Percentiles rank a stretch among this genome's conserved stretches.
phyloP scores from a whole-genome alignment of 345 rosid species.

The Geranium rotundifolium region DNA sequence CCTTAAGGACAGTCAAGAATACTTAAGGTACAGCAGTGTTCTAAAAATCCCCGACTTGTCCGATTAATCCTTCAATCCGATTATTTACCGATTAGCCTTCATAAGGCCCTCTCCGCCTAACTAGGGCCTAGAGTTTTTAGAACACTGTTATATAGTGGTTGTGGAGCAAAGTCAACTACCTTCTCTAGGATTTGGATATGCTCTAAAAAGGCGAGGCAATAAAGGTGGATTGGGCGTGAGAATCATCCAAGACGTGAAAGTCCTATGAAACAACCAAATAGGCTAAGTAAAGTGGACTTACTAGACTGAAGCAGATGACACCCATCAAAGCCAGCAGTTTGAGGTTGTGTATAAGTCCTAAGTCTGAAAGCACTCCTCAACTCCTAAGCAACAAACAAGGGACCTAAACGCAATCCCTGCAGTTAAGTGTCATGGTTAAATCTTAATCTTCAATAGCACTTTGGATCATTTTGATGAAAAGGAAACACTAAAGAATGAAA shows the following conservation, averaged over 20 bases:
- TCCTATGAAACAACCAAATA: slow-evolving; percentile 35
- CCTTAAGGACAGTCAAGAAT: not conserved
- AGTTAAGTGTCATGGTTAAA: slow-evolving; percentile 29
- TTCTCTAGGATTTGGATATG: slow-evolving; percentile 11
- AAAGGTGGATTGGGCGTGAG: slow-evolving; percentile 21
- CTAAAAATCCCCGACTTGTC: too few relatives aligned
- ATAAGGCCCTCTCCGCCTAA: too few relatives aligned
- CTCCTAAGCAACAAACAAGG: slow-evolving; percentile 34
- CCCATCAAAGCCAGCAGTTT: slow-evolving; percentile 36
- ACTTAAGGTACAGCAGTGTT: not conserved
- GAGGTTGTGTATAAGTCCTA: slow-evolving; percentile 26
- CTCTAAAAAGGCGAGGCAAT: slow-evolving; percentile 13
- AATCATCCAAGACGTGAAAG: slow-evolving; percentile 14
- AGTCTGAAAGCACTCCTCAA: slow-evolving; percentile 36
- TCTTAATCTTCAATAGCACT: slow-evolving; percentile 15
- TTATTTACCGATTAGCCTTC: too few relatives aligned
- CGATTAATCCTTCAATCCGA: too few relatives aligned
- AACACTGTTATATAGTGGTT: not conserved
- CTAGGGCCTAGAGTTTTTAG: too few relatives aligned
- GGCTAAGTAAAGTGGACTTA: slow-evolving; percentile 39
- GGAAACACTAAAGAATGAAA: slow-evolving; percentile 12
- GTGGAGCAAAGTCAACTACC: slow-evolving; percentile 17
- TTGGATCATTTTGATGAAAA: slow-evolving; percentile 18
- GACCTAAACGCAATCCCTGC: slow-evolving; percentile 45
- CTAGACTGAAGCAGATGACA: slow-evolving; percentile 35